A percentile compares a stretch with the other conserved stretches of the same genome.
phyloP scores from a whole-genome alignment of 2,329 filamentous ascomycete species.

The Talaromyces sp. region DNA sequence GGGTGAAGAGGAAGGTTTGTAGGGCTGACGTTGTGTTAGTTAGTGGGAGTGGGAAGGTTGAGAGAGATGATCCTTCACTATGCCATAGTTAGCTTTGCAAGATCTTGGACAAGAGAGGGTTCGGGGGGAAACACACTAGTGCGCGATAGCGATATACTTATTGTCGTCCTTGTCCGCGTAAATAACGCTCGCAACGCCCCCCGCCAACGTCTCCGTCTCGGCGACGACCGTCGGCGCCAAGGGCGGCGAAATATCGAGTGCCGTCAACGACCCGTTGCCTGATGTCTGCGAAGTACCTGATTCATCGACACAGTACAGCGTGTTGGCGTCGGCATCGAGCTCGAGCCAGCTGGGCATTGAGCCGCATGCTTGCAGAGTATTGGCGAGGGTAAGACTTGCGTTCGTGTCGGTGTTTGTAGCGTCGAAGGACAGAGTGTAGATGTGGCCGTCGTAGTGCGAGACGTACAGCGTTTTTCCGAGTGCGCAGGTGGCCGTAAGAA shows the following conservation, averaged over 20 bases:
- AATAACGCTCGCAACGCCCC: conserved; percentile 35
- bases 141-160: conserved; percentile 35
- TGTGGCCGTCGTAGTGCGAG: conserved; percentile 37
- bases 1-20: conserved; percentile 43
- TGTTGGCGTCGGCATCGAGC: conserved; percentile 25
- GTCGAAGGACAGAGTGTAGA: conserved; percentile 31
- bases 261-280: conserved; percentile 26
- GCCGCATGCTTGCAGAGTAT: conserved; percentile 31
- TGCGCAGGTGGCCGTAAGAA: background rate
- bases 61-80: conserved; percentile 32
- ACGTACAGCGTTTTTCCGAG: conserved; percentile 30
- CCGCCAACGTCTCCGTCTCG: conserved; percentile 25
- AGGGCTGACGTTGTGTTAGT: conserved; percentile 20
- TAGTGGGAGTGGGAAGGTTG: conserved; percentile 33
- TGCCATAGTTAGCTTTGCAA: conserved; percentile 14
- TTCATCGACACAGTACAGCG: conserved; percentile 38
- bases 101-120: background rate
- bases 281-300: conserved; percentile 26
- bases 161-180: conserved; percentile 26
- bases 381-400: conserved; percentile 24
- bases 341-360: conserved; percentile 38
- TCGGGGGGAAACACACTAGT: conserved; percentile 31
- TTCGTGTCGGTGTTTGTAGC: conserved; percentile 3
- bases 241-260: conserved; percentile 21
- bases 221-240: conserved; percentile 20